Evolutionary conservation across 108 stramenopile genomes (phyloP).

Genomic region (Hondaea fermentalgiana): DNA sequence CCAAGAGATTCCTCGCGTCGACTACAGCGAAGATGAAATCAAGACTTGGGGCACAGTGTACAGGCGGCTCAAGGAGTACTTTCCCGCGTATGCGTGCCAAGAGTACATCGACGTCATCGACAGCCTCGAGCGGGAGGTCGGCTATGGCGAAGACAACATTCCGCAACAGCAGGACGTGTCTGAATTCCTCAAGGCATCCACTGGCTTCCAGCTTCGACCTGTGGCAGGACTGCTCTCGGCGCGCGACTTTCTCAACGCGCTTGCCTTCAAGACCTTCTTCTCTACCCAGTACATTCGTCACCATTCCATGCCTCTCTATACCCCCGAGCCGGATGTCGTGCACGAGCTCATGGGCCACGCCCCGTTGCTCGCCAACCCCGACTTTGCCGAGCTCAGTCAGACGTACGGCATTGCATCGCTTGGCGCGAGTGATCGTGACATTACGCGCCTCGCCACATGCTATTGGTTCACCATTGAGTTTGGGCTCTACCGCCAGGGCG

Average conservation of each 20-base stretch:
- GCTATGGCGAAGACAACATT: slow-evolving; percentile 66
- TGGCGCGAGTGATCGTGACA: slow-evolving; percentile 84
- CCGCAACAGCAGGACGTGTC: slow-evolving; percentile 77
- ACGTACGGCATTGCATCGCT: slow-evolving; percentile 88
- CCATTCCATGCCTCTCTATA: slow-evolving; percentile 68
- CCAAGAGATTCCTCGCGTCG: slow-evolving; percentile 63
- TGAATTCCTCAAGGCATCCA: slow-evolving; percentile 61
- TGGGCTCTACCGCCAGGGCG: slow-evolving; percentile 67
- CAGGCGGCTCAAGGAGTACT: slow-evolving; percentile 69
- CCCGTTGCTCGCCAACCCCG: slow-evolving; percentile 89
- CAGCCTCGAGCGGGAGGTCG: slow-evolving; percentile 62
- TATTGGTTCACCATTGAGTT: slow-evolving; percentile 97
- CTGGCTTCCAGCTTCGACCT: slow-evolving; percentile 75
- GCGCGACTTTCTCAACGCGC: slow-evolving; percentile 86
- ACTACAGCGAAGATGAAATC: slow-evolving; percentile 76
- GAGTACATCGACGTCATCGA: slow-evolving; percentile 62
- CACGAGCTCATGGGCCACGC: slow-evolving; percentile 89
- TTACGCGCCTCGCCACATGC: slow-evolving; percentile 48
- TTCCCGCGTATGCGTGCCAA: slow-evolving; percentile 75
- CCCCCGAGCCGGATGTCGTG: slow-evolving; percentile 93
- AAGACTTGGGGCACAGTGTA: slow-evolving; percentile 83
- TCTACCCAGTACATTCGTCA: slow-evolving; percentile 90
- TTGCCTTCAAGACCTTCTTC: slow-evolving; percentile 89
- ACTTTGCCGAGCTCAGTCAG: slow-evolving; percentile 90
- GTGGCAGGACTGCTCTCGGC: slow-evolving; percentile 88